Conservation (phyloP, 768 basidiomycete genomes). For the Rossbeevera mucosa region DNA sequence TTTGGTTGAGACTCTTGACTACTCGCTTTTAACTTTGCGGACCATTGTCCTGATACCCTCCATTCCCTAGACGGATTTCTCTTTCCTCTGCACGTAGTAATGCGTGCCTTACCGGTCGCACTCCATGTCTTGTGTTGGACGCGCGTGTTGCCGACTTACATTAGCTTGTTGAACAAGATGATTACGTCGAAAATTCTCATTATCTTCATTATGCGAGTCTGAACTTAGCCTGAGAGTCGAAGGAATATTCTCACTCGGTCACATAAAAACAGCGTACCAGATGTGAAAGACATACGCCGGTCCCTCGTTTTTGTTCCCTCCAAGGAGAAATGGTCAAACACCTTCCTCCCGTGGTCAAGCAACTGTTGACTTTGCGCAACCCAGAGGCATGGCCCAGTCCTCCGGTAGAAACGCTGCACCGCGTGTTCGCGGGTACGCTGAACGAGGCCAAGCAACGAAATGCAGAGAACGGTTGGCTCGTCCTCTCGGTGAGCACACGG, state of each 20-base stretch:
- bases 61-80: constrained; percentile 10
- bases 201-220: background rate
- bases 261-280: constrained; percentile 6
- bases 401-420: constrained; percentile 46
- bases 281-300: background rate
- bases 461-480: constrained; percentile 77
- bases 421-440: constrained; percentile 57
- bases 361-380: constrained; percentile 62
- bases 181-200: background rate
- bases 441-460: constrained; percentile 58
- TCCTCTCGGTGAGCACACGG: constrained; percentile 56
- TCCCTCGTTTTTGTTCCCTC: background rate
- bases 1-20: constrained; percentile 23
- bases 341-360: constrained; percentile 67
- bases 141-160: constrained; percentile 12
- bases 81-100: background rate
- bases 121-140: constrained; percentile 21
- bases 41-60: constrained; percentile 18
- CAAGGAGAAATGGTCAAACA: constrained; percentile 36
- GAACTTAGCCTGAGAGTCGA: background rate
- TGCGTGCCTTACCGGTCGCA: constrained; percentile 6
- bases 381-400: constrained; percentile 59
- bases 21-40: background rate
- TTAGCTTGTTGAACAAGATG: constrained; percentile 24
- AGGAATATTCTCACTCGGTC: constrained; percentile 4